These are phyloP conservation scores for Sinapis alba DNA, from an alignment of 441 rosid genomes.

Conservation along the genomic window DNA sequence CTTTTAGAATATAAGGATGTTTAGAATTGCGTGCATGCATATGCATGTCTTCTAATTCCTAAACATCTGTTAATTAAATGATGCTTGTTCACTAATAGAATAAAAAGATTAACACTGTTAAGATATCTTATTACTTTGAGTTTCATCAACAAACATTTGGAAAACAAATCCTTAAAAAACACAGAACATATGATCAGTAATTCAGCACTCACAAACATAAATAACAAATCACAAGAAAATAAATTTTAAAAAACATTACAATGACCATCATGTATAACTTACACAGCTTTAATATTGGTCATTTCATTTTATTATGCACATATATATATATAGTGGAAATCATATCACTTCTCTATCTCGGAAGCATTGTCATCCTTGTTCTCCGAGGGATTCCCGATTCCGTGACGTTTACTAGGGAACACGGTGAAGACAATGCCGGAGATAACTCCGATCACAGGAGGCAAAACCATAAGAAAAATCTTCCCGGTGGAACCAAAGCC, in stretches of 20 bases:
- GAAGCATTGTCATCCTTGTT: conserved; percentile 30
- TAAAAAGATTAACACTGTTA: not conserved
- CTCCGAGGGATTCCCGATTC: conserved; percentile 77
- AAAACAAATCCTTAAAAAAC: not conserved
- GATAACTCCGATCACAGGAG: conserved; percentile 68
- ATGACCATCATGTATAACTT: not conserved
- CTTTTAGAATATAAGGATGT: not conserved
- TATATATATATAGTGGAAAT: not conserved
- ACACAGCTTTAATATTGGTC: not conserved
- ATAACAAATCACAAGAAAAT: conserved; percentile 3
- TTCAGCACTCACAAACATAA: conserved; percentile 11
- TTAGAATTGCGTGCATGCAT: not conserved
- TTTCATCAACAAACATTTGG: conserved; percentile 19
- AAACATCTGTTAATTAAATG: not conserved
- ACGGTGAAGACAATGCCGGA: conserved; percentile 57
- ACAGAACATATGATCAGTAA: conserved; percentile 9
- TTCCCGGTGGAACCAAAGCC: conserved; percentile 52
- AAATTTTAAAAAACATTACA: not conserved
- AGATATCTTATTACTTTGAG: conserved; percentile 10
- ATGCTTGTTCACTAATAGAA: not conserved
- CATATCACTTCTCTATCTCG: conserved; percentile 27
- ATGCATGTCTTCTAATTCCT: not conserved
- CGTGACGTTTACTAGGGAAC: conserved; percentile 79
- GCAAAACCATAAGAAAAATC: conserved; percentile 63
- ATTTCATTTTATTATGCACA: conserved; percentile 1